Conservation (phyloP, 768 basidiomycete genomes). For the Auricularia heimuer region DNA sequence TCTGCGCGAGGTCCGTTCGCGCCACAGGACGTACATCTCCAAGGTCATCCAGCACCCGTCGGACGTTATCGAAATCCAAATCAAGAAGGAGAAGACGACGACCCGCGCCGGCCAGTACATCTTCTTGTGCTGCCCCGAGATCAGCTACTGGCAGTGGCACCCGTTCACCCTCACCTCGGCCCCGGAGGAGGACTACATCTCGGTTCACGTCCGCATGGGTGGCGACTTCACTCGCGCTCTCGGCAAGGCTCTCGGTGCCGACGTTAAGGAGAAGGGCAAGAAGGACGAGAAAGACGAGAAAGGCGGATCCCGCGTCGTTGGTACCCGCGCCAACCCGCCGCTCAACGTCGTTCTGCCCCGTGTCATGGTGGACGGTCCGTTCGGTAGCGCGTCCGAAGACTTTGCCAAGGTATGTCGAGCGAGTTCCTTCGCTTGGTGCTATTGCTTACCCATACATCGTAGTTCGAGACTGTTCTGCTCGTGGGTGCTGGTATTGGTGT, state of each 20-base stretch:
- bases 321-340: constrained; percentile 45
- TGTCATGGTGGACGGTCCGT: constrained; percentile 94
- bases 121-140: constrained; percentile 81
- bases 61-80: constrained; percentile 89
- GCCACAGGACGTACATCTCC: constrained; percentile 85
- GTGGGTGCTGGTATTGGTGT: constrained; percentile 96
- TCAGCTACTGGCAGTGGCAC: constrained; percentile 96
- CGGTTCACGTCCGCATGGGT: constrained; percentile 84
- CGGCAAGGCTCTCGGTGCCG: constrained; percentile 73
- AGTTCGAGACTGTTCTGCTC: constrained; percentile 74
- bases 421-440: no score
- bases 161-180: constrained; percentile 93
- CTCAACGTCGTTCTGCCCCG: constrained; percentile 72
- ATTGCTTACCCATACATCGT: not conserved
- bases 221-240: constrained; percentile 87
- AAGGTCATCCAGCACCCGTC: constrained; percentile 95
- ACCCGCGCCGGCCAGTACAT: constrained; percentile 87
- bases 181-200: constrained; percentile 92
- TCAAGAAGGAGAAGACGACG: constrained; percentile 89
- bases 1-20: constrained; percentile 82
- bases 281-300: constrained; percentile 33
- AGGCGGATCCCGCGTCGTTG: constrained; percentile 50
- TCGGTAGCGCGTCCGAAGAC: constrained; percentile 87
- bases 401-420: constrained; percentile 45
- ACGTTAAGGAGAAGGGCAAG: constrained; percentile 32